Evolutionary conservation across 768 basidiomycete species (phyloP).

Genomic region (Pleurotus djamor): DNA sequence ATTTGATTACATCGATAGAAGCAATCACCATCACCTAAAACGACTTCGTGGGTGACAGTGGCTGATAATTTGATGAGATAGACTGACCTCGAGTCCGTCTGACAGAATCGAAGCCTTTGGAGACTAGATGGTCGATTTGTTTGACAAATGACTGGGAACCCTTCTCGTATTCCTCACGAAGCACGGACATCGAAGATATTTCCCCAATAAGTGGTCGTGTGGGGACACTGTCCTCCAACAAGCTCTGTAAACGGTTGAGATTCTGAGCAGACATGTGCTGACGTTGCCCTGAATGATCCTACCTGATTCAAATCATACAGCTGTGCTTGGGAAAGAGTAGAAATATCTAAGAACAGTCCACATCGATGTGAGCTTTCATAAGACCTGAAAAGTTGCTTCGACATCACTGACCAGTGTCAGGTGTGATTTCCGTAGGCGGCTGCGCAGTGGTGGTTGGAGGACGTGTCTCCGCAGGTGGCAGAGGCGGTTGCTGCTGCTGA

Average conservation of each 20-base stretch:
- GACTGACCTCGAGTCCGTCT: conserved; percentile 68
- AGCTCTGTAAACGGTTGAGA: neutral
- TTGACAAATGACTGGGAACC: conserved; percentile 58
- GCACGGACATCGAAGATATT: conserved; percentile 46
- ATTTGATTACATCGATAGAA: conserved; percentile 77
- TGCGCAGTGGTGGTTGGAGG: neutral
- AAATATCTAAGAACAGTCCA: neutral
- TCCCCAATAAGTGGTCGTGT: conserved; percentile 52
- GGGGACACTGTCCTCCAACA: conserved; percentile 5
- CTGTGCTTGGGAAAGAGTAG: neutral
- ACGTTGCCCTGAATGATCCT: neutral
- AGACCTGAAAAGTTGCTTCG: neutral
- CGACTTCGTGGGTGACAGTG: neutral
- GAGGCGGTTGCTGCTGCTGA: neutral
- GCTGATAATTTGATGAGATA: neutral
- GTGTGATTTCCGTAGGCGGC: conserved; percentile 2
- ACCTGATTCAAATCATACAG: conserved; percentile 6
- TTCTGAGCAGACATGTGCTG: neutral
- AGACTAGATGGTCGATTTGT: conserved; percentile 73
- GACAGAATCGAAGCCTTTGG: conserved; percentile 61
- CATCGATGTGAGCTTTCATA: too few species aligned
- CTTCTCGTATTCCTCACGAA: conserved; percentile 67
- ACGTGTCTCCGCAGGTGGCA: neutral
- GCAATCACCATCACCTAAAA: conserved; percentile 84
- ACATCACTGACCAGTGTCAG: neutral